Percentiles rank a stretch among this genome's conserved stretches.
Conservation (phyloP, 2,329 filamentous ascomycete species). For the Xylaria hypoxylon region DNA sequence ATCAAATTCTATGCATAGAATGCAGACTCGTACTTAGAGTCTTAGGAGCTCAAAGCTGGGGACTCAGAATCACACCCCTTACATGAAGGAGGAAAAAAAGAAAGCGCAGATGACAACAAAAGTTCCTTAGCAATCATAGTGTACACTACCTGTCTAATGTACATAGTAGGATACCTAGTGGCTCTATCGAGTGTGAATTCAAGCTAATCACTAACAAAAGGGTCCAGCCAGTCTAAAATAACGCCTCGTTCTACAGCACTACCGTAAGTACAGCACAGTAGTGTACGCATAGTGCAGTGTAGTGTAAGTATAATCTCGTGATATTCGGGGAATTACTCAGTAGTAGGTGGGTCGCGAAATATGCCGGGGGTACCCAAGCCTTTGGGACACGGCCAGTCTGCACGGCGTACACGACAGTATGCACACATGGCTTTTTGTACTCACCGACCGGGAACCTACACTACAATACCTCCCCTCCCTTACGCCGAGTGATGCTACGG, state of each 20-base stretch:
- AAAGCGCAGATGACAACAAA: constrained; percentile 2
- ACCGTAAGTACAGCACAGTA: too few species aligned
- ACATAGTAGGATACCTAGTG: too few species aligned
- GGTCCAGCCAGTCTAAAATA: constrained; percentile 3
- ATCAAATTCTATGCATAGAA: too few species aligned
- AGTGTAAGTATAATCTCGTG: constrained; percentile 7
- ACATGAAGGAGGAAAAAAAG: not conserved
- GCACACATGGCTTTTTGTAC: not conserved
- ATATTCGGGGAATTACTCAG: constrained; percentile 26
- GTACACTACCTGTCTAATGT: too few species aligned
- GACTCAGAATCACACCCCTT: too few species aligned
- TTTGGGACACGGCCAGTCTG: constrained; percentile 25
- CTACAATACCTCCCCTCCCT: constrained; percentile 3
- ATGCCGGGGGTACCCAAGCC: constrained; percentile 19
- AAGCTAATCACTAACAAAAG: constrained; percentile 5
- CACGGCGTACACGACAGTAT: too few species aligned
- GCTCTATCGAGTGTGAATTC: not conserved
- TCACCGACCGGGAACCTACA: constrained; percentile 5
- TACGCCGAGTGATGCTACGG: constrained; percentile 2
- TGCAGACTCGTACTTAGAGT: too few species aligned
- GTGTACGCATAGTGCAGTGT: too few species aligned
- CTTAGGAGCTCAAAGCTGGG: too few species aligned
- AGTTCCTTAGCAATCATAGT: too few species aligned
- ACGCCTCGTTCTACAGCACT: not conserved
- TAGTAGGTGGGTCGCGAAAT: constrained; percentile 20